Conservation (phyloP, 257 asterid genomes). For the Salvia splendens region DNA sequence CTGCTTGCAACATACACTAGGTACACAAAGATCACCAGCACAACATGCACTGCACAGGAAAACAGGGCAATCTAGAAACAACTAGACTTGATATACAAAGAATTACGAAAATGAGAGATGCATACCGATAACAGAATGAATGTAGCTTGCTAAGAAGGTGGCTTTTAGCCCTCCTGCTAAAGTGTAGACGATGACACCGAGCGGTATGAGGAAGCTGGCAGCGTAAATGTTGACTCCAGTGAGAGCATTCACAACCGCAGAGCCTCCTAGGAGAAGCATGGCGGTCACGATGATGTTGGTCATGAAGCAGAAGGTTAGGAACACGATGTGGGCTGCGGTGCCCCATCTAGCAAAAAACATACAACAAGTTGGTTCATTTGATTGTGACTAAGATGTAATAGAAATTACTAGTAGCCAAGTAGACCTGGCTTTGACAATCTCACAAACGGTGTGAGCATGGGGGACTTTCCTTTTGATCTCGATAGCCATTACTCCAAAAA, state of each 20-base stretch:
- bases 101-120: too few relatives aligned
- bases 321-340: conserved; percentile 80
- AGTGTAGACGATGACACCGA: conserved; percentile 83
- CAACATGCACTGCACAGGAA: conserved; percentile 68
- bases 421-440: conserved; percentile 86
- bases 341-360: conserved; percentile 68
- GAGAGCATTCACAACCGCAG: conserved; percentile 88
- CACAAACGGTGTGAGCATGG: conserved; percentile 86
- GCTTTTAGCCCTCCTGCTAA: conserved; percentile 93
- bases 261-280: conserved; percentile 95
- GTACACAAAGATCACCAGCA: conserved; percentile 77
- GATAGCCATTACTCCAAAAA: conserved; percentile 89
- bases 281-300: conserved; percentile 90
- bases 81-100: too few relatives aligned
- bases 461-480: conserved; percentile 97
- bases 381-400: neutral
- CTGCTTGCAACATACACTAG: conserved; percentile 71
- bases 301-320: conserved; percentile 83
- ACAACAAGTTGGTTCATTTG: neutral
- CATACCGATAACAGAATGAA: conserved; percentile 58
- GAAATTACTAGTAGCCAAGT: neutral
- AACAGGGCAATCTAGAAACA: neutral
- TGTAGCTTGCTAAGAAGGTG: conserved; percentile 89
- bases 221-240: conserved; percentile 91
- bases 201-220: conserved; percentile 91